Evolutionary conservation across 345 rosid genomes (phyloP).

Genomic region (Punica granatum): DNA sequence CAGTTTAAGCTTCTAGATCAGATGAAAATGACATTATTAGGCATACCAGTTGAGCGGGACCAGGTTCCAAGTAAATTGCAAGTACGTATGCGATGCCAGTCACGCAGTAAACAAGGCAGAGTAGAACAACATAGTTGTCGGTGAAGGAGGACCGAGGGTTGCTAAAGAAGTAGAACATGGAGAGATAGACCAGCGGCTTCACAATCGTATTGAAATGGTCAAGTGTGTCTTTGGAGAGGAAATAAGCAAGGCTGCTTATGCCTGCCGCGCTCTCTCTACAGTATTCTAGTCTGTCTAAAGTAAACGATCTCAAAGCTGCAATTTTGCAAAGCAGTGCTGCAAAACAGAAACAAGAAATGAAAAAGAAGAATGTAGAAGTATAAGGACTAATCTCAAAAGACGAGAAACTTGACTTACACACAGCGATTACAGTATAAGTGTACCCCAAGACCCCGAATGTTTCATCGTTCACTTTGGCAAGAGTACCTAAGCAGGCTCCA

Average conservation of each 20-base stretch:
- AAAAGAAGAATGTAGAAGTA: not conserved
- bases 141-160: slow-evolving; percentile 70
- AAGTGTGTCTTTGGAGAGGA: slow-evolving; percentile 65
- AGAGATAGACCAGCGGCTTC: slow-evolving; percentile 77
- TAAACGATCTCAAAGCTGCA: slow-evolving; percentile 68
- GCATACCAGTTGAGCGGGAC: slow-evolving; percentile 79
- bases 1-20: not conserved
- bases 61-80: slow-evolving; percentile 59
- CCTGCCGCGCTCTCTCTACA: slow-evolving; percentile 76
- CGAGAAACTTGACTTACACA: slow-evolving; percentile 51
- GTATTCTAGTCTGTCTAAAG: slow-evolving; percentile 63
- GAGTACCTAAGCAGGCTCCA: slow-evolving; percentile 87
- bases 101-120: slow-evolving; percentile 80
- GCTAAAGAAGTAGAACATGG: slow-evolving; percentile 91
- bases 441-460: slow-evolving; percentile 68
- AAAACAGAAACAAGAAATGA: slow-evolving; percentile 7
- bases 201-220: slow-evolving; percentile 61
- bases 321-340: slow-evolving; percentile 82
- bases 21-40: not conserved
- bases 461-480: slow-evolving; percentile 71
- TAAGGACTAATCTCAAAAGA: not conserved
- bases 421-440: slow-evolving; percentile 74
- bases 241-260: slow-evolving; percentile 78
- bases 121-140: slow-evolving; percentile 58
- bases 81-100: slow-evolving; percentile 78